Conservation (phyloP, 805 yeast genomes). For the Grigorovia humatica region DNA sequence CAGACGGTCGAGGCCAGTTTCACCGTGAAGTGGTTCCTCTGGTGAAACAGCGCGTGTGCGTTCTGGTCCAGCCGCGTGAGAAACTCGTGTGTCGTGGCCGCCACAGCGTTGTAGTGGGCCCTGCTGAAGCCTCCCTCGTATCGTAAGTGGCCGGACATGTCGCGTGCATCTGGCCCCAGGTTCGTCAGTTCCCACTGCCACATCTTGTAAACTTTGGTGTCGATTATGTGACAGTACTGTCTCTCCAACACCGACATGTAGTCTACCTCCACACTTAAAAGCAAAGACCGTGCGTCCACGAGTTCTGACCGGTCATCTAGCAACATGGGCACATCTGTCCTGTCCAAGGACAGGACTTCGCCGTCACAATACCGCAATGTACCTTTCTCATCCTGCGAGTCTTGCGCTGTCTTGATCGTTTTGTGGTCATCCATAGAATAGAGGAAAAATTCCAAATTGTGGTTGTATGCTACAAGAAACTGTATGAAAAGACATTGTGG, state of each 20-base stretch:
- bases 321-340: background rate
- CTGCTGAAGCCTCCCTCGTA: background rate
- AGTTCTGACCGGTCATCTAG: background rate
- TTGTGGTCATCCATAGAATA: too few species aligned
- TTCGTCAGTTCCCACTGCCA: background rate
- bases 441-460: background rate
- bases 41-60: background rate
- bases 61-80: background rate
- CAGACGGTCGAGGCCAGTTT: background rate
- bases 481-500: slow-evolving; percentile 44
- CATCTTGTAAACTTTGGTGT: background rate
- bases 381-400: too few species aligned
- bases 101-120: background rate
- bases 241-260: background rate
- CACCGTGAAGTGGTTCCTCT: background rate
- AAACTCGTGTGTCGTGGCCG: background rate
- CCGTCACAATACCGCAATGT: background rate
- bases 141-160: background rate
- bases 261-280: background rate
- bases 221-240: background rate
- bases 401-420: too few species aligned
- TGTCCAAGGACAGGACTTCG: background rate
- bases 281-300: background rate
- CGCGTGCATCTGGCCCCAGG: background rate
- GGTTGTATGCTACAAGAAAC: slow-evolving; percentile 20